phyloP scores from a whole-genome alignment of 2,329 filamentous ascomycete species.

The Phialophora expanda region DNA sequence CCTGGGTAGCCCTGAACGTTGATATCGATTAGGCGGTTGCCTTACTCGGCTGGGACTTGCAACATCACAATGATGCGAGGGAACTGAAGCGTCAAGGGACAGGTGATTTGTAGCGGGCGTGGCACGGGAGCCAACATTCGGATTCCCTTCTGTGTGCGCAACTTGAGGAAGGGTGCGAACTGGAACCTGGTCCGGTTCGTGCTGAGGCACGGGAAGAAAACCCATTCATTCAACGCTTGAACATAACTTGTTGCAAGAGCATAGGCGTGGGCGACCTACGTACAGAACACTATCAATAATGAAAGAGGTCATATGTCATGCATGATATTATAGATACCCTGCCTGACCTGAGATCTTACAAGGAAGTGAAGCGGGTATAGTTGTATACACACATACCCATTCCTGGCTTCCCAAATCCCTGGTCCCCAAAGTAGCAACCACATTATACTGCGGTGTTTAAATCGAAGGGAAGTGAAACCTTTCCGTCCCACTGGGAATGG shows the following conservation, averaged over 20 bases:
- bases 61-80: background rate
- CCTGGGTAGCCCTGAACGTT: background rate
- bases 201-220: background rate
- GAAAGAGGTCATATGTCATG: too few relatives aligned
- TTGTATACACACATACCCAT: too few relatives aligned
- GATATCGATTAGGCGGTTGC: background rate
- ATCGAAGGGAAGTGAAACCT: background rate
- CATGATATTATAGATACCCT: too few relatives aligned
- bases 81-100: background rate
- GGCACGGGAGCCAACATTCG: background rate
- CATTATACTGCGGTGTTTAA: background rate
- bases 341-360: too few relatives aligned
- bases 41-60: background rate
- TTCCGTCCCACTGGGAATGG: background rate
- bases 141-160: background rate
- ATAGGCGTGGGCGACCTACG: too few relatives aligned
- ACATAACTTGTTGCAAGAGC: background rate
- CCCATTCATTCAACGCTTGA: background rate
- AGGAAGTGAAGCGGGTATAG: too few relatives aligned
- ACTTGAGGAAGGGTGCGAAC: background rate
- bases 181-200: background rate
- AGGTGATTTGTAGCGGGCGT: background rate
- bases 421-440: background rate
- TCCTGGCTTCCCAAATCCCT: too few relatives aligned
- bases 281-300: too few relatives aligned